Evolutionary conservation across 331 rosid genomes (phyloP).

Genomic region (Saraca asoca): DNA sequence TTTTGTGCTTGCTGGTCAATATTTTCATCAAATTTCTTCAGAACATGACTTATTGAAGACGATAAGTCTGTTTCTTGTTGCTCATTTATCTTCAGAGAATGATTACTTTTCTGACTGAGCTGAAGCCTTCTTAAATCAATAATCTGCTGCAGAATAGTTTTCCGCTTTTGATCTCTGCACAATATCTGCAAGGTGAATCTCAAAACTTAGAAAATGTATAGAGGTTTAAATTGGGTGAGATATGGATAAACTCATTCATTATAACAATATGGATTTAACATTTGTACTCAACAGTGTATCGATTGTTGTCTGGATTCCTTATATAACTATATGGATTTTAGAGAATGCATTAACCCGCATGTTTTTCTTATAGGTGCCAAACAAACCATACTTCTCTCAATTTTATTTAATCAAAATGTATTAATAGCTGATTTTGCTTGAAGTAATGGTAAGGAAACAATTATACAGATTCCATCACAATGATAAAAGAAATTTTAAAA

Average conservation of each 20-base stretch:
- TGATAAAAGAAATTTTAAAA: constrained; percentile 4
- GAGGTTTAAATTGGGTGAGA: background rate
- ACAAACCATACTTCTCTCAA: too few species aligned
- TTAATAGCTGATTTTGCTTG: background rate
- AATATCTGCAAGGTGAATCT: constrained; percentile 43
- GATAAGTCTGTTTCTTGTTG: constrained; percentile 36
- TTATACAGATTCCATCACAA: background rate
- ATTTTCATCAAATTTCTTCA: constrained; percentile 39
- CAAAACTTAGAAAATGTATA: constrained; percentile 17
- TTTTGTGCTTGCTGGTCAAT: constrained; percentile 44
- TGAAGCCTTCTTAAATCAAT: constrained; percentile 66
- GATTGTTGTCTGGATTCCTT: constrained; percentile 1
- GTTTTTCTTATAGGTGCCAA: too few species aligned
- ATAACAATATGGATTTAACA: background rate
- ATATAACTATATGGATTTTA: too few species aligned
- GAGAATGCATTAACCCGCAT: too few species aligned
- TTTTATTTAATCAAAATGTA: too few species aligned
- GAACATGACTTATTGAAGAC: constrained; percentile 42
- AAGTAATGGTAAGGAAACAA: background rate
- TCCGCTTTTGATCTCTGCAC: constrained; percentile 45
- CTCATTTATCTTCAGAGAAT: constrained; percentile 40
- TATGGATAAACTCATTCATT: background rate
- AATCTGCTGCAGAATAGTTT: constrained; percentile 68
- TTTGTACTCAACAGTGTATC: constrained; percentile 9
- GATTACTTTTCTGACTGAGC: constrained; percentile 37